Base-by-base conservation (phyloP, 805 yeast species). In the Sporopachydermia lactativora region DNA sequence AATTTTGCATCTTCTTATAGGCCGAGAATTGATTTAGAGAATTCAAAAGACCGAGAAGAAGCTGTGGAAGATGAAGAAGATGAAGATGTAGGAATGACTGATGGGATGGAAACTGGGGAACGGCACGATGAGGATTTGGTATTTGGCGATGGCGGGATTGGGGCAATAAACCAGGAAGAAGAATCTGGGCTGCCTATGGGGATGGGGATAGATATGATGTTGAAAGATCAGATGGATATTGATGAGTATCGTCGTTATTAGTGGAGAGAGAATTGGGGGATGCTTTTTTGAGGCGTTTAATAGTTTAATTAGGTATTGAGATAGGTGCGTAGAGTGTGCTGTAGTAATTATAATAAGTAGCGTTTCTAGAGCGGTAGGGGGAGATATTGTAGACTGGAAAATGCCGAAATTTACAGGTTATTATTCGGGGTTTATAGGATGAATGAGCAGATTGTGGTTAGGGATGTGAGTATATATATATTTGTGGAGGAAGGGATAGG, bases 241-340 rank as follows among this genome's bases (percentile, higher is more conserved):
- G 31, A 24, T 24, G 31, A 24, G n/a, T 24, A 24, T 24, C 8
- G 60, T 62, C 39, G 57, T 52, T 16, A 55, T 58, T 14, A 55
- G 57, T 40, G 13, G 14, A 6, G 16, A n/a, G 13, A 35, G 37
- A 47, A 62, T 64, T 39, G 60, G 58, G 43, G 60, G 63, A 3
- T 61, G 59, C 43, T 54, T 68, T 41, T 47, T 47, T 44, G 60
- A 55, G 52, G 49, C 45, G 51, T 66, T 57, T 53, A 63, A 54
- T n/a, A n/a, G n/a, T n/a, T n/a, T n/a, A n/a, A n/a, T n/a, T n/a
- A n/a, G n/a, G n/a, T n/a, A n/a, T n/a, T n/a, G n/a, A n/a, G n/a
- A n/a, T n/a, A n/a, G n/a, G n/a, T n/a, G n/a, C n/a, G n/a, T n/a
- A n/a, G n/a, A n/a, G n/a, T n/a, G n/a, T n/a, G n/a, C n/a, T n/a